Base-by-base conservation (phyloP, 352 stramenopile species). In the Discostella stelligera region DNA sequence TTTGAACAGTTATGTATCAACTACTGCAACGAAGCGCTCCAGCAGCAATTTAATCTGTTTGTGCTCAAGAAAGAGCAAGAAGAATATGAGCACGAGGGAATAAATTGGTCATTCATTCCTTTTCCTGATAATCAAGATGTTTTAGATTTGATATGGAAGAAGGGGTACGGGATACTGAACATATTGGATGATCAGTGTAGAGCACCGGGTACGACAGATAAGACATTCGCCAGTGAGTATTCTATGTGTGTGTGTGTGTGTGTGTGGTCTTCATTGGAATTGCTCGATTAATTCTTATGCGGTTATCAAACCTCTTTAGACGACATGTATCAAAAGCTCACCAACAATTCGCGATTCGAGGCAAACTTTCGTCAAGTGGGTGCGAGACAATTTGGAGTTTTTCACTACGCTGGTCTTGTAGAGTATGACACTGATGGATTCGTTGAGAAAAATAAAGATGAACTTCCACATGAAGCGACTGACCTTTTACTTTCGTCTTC, bases 121-220 rank as follows among this genome's bases (percentile, higher is more conserved):
- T 99, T 98, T 79, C 96, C 97, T 48, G 97, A 99, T 76, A 99
- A 99, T 89, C 95, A 98, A 73, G 96, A 98, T 72, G 98, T 98
- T 70, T 89, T 99, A 10, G 95, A 98, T 61, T 89, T 98, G 21
- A 98, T 99, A 68, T 95, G 98, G 68, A 82, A 85, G 55, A 91
- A 91, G 55, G 75, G 89, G 39, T 82, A 78, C 41, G 85, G 85
- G 44, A 90, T 94, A 46, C 52, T 94, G 14, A 79, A 80, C 25
- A 81, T 99, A 25, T 83, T 99, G 14, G 96, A 99, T 78, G 96
- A 99, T 79, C 96, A 98, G 68, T 98, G 98, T 85, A 92, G 98
- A 10, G 91, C 87, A 48, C 88, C 88, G 30, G 66, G 80, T 10
- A 86, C 71, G 41, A 91, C 79, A 0, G 88, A 93, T 67, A 74